Percentiles rank a stretch among this genome's conserved stretches.
Conservation (phyloP, 2,329 filamentous ascomycete species). For the Colletotrichum sublineola region DNA sequence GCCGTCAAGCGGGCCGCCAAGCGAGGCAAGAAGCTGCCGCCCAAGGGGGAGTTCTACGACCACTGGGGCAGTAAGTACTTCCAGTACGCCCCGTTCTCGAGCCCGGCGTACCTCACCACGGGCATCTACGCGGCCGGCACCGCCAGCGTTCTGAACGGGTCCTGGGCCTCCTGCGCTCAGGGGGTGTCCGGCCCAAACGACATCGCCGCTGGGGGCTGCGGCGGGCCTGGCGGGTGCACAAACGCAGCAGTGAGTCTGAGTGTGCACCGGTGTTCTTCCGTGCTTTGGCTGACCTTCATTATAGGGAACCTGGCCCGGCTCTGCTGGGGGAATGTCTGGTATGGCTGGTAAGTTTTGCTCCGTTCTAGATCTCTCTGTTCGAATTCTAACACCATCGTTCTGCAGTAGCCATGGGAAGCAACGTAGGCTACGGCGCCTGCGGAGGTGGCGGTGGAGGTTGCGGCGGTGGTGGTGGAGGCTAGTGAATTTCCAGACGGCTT, state of each 20-base stretch:
- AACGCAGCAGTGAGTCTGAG: conserved; percentile 21
- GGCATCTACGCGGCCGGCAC: conserved; percentile 61
- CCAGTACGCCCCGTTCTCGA: conserved; percentile 63
- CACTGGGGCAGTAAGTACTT: conserved; percentile 68
- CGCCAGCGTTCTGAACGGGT: conserved; percentile 52
- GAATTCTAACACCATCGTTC: neutral
- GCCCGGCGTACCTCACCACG: conserved; percentile 58
- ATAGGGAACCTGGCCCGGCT: conserved; percentile 23
- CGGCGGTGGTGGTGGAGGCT: conserved; percentile 19
- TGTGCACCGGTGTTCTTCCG: neutral
- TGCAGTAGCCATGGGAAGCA: neutral
- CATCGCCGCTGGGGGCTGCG: conserved; percentile 59
- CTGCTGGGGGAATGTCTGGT: neutral
- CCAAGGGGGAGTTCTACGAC: conserved; percentile 62
- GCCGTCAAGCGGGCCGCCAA: conserved; percentile 63
- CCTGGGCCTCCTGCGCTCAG: conserved; percentile 49
- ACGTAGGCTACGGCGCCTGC: neutral
- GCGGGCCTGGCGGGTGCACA: conserved; percentile 53
- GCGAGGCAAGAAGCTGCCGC: conserved; percentile 62
- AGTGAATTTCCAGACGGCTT: neutral
- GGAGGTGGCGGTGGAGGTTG: conserved; percentile 23
- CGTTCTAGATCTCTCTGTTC: neutral
- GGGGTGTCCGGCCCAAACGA: conserved; percentile 46
- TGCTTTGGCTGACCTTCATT: neutral
- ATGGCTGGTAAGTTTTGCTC: neutral